These are phyloP conservation scores for Powellomyces hirtus DNA, from an alignment of 192 early-diverging fungal genomes.

Conservation along the genomic window DNA sequence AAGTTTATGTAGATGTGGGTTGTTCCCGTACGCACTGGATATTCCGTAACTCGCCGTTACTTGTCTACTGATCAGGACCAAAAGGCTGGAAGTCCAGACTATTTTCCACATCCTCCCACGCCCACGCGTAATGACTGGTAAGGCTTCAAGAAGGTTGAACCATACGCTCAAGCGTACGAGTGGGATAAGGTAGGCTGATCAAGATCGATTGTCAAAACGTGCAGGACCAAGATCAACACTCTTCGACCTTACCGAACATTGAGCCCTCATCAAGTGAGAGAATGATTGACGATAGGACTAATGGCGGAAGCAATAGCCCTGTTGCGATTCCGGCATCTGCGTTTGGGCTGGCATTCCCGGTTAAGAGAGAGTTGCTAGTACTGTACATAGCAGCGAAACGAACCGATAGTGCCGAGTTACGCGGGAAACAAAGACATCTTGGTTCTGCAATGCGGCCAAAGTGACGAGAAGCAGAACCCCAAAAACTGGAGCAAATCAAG, in stretches of 20 bases:
- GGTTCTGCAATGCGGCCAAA: not conserved
- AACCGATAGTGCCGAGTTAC: not conserved
- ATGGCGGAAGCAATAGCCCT: constrained; percentile 15
- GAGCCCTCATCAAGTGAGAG: not conserved
- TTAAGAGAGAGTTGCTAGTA: not conserved
- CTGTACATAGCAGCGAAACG: not conserved
- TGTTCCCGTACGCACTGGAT: too few relatives aligned
- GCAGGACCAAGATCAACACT: not conserved
- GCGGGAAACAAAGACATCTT: not conserved
- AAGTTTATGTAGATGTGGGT: not conserved
- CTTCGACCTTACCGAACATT: not conserved
- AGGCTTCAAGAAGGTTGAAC: not conserved
- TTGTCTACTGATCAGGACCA: not conserved
- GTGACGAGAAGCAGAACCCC: not conserved
- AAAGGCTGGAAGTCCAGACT: not conserved
- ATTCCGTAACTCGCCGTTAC: not conserved
- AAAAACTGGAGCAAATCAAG: not conserved
- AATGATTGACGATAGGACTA: constrained; percentile 13
- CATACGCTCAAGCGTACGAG: not conserved
- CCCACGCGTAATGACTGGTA: not conserved
- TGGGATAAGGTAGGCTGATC: not conserved
- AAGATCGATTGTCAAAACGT: not conserved
- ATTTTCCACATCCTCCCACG: not conserved
- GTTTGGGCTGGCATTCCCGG: constrained; percentile 3
- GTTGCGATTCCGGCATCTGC: constrained; percentile 12